Conservation (phyloP, 2,329 filamentous ascomycete species). For the Stemphylium vesicarium region DNA sequence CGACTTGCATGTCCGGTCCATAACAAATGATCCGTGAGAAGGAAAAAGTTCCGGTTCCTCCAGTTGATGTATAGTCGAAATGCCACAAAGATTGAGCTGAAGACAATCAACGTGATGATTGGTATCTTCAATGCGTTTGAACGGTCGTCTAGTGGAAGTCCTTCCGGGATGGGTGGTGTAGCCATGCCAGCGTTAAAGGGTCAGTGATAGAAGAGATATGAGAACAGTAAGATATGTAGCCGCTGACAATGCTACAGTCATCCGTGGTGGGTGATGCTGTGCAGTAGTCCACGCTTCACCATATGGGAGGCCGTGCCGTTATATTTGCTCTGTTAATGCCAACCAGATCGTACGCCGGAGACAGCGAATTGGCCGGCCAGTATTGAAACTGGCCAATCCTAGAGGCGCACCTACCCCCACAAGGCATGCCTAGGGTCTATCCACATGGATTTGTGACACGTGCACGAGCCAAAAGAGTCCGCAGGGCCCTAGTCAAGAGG, state of each 20-base stretch:
- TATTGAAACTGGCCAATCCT: slow-evolving; percentile 2
- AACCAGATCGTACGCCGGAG: not conserved
- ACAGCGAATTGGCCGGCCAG: slow-evolving; percentile 1
- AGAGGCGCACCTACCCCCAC: slow-evolving; percentile 1
- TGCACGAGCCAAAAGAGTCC: not conserved
- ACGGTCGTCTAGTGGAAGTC: slow-evolving; percentile 30
- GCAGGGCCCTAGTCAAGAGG: slow-evolving; percentile 3
- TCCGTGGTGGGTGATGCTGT: not conserved
- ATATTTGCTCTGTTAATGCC: slow-evolving; percentile 8
- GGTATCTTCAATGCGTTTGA: slow-evolving; percentile 32
- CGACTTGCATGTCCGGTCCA: slow-evolving; percentile 32
- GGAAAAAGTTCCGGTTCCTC: slow-evolving; percentile 29
- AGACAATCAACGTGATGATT: slow-evolving; percentile 25
- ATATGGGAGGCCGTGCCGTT: slow-evolving; percentile 6
- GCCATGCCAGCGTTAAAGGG: slow-evolving; percentile 20
- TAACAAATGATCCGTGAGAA: slow-evolving; percentile 34
- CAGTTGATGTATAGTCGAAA: slow-evolving; percentile 27
- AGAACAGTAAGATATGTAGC: not conserved
- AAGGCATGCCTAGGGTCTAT: slow-evolving; percentile 2
- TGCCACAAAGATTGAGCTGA: slow-evolving; percentile 33
- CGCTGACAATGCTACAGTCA: not conserved
- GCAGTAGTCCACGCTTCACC: not conserved
- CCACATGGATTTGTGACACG: not conserved
- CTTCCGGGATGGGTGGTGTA: slow-evolving; percentile 8
- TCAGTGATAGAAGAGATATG: not conserved